Conservation (phyloP, 371 early-diverging fungal genomes). For the Apophysomyces sp. region DNA sequence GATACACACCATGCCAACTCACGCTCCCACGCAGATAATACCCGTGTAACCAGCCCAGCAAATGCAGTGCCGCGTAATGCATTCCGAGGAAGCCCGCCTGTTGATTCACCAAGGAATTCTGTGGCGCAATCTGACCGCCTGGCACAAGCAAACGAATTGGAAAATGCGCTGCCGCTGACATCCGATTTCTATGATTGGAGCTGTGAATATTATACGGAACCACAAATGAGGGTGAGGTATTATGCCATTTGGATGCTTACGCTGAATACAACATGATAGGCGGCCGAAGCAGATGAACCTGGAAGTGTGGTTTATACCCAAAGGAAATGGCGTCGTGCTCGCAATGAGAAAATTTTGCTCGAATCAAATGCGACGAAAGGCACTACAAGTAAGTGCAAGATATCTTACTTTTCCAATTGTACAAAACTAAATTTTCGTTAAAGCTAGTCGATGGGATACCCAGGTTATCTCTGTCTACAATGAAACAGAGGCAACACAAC, state of each 20-base stretch:
- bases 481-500: slow-evolving; percentile 54
- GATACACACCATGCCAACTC: slow-evolving; percentile 13
- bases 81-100: not conserved
- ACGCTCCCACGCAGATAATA: not conserved
- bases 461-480: slow-evolving; percentile 57
- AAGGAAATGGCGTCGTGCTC: slow-evolving; percentile 72
- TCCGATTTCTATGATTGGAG: slow-evolving; percentile 84
- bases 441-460: slow-evolving; percentile 61
- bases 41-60: not conserved
- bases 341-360: slow-evolving; percentile 69
- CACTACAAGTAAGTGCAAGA: slow-evolving; percentile 26
- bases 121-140: not conserved
- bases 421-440: not conserved
- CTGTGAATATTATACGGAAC: slow-evolving; percentile 87
- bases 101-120: not conserved
- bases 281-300: slow-evolving; percentile 80
- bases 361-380: slow-evolving; percentile 58
- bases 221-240: slow-evolving; percentile 75
- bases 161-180: slow-evolving; percentile 41
- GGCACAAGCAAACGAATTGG: slow-evolving; percentile 9
- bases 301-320: slow-evolving; percentile 81
- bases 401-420: not conserved
- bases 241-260: not conserved
- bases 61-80: not conserved
- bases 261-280: slow-evolving; percentile 35